These are phyloP conservation scores for Darksidea phi DNA, from an alignment of 495 filamentous ascomycete genomes.

Conservation along the genomic window DNA sequence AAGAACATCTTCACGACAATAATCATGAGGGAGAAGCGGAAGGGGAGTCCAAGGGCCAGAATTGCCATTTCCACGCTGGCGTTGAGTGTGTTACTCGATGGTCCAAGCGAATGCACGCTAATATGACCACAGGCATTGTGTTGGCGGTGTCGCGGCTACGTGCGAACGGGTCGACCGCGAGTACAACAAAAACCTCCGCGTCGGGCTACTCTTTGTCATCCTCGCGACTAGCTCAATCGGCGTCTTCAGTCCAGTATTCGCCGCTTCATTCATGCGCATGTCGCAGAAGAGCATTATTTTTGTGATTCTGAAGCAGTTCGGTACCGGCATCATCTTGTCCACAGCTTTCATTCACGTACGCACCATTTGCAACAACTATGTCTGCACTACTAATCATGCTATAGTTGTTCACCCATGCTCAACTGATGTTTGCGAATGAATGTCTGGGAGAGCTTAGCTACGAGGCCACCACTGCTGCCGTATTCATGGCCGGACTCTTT, in stretches of 20 bases:
- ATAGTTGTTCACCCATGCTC: conserved; percentile 63
- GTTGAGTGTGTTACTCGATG: conserved; percentile 51
- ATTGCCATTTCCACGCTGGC: conserved; percentile 67
- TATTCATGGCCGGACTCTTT: conserved; percentile 66
- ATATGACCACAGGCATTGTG: conserved; percentile 49
- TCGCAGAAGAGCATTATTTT: conserved; percentile 45
- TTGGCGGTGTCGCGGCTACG: conserved; percentile 43
- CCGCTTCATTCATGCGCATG: conserved; percentile 36
- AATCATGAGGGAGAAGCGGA: conserved; percentile 39
- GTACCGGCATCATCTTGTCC: conserved; percentile 69
- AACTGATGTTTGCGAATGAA: conserved; percentile 61
- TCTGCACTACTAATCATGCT: background rate
- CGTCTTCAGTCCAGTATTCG: conserved; percentile 50
- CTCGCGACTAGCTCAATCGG: conserved; percentile 52
- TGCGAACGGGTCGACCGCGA: conserved; percentile 51
- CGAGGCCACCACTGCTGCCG: conserved; percentile 60
- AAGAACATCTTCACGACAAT: conserved; percentile 18
- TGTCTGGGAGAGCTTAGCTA: conserved; percentile 61
- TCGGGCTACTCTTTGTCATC: conserved; percentile 62
- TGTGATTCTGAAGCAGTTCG: conserved; percentile 65
- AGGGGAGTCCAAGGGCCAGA: conserved; percentile 20
- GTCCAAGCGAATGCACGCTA: conserved; percentile 6
- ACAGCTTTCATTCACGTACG: conserved; percentile 68
- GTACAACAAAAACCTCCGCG: conserved; percentile 60
- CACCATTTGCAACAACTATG: conserved; percentile 23